Percentiles rank a stretch among this genome's conserved stretches.
Evolutionary conservation across 129 eudicot species (phyloP).

Genomic region (Calendula officinalis): DNA sequence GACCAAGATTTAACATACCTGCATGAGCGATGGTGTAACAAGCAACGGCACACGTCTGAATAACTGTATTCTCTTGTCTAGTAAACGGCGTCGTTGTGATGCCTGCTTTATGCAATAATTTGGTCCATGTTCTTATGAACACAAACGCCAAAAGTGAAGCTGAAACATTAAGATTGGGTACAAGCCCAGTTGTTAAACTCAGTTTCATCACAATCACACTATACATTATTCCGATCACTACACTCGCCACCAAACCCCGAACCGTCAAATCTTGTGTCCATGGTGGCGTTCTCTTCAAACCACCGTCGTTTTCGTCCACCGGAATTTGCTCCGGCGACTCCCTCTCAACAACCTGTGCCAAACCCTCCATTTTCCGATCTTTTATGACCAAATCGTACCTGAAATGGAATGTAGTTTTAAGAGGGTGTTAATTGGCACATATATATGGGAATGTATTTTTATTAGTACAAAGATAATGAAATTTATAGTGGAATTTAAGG

Average conservation of each 20-base stretch:
- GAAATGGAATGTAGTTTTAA: too few species aligned
- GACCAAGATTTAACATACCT: slow-evolving; percentile 35
- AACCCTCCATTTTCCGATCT: too few species aligned
- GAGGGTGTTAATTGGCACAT: too few species aligned
- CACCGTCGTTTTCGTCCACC: too few species aligned
- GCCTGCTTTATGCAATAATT: slow-evolving; percentile 53
- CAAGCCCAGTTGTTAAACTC: slow-evolving; percentile 77
- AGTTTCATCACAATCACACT: slow-evolving; percentile 91
- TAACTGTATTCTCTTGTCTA: slow-evolving; percentile 64
- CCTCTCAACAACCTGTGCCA: too few species aligned
- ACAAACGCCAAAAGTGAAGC: slow-evolving; percentile 87
- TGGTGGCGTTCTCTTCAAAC: slow-evolving; percentile 47
- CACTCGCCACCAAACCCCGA: slow-evolving; percentile 64
- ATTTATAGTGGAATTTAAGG: too few species aligned
- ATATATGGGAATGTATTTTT: too few species aligned
- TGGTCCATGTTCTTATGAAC: slow-evolving; percentile 66
- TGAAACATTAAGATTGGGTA: slow-evolving; percentile 81
- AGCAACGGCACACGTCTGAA: slow-evolving; percentile 42
- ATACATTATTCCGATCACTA: slow-evolving; percentile 61
- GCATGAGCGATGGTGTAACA: slow-evolving; percentile 82
- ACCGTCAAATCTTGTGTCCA: slow-evolving; percentile 69
- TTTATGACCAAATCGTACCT: too few species aligned
- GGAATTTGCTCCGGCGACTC: too few species aligned
- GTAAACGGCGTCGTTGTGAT: slow-evolving; percentile 59
- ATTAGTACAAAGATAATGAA: too few species aligned